Evolutionary conservation across 257 asterid species (phyloP), one percentile per base, ranked within the genome.

Genomic region (Cynanchum wilfordii): DNA sequence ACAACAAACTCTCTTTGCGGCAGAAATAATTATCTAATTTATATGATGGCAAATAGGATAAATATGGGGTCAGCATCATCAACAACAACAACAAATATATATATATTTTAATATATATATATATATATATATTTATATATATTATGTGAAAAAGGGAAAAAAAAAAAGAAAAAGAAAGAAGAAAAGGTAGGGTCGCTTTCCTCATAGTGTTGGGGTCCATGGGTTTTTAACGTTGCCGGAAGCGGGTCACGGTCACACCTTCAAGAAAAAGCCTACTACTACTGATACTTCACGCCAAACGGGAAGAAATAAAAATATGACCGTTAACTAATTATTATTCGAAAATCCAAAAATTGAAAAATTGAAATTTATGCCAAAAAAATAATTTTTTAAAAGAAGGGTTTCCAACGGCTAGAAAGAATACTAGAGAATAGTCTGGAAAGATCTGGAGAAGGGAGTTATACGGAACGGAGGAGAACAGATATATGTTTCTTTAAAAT

Each of bases 271-370:
- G 40, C 40, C 40, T 36, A 36, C 40, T 36, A 6, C 40, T 1
- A 36, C 40, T 36, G 5, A 3, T 36, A 27, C n/a, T n/a, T n/a
- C n/a, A n/a, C n/a, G 29, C 67, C 38, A 24, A 81, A 84, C 81
- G 78, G 84, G 60, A 63, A 74, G 17, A 76, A 78, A 73, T 71
- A 72, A 12, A 73, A 78, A 70, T 68, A 72, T 0, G 63, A 75
- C 86, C 82, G 84, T 78, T 82, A 47, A 38, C 27, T 40, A 2
- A 15, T 1, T 4, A 17, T 42, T 7, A 7, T 40, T 36, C 38
- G 63, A 38, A 64, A 65, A 69, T 12, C n/a, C n/a, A n/a, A n/a
- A n/a, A n/a, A n/a, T 52, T 47, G 66, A 42, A 69, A 66, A 56
- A 75, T 13, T 27, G 42, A 29, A 56, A 25, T 15, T 2, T 13